phyloP scores from a whole-genome alignment of 139 green algal genomes.

The Chlorella sp. region DNA sequence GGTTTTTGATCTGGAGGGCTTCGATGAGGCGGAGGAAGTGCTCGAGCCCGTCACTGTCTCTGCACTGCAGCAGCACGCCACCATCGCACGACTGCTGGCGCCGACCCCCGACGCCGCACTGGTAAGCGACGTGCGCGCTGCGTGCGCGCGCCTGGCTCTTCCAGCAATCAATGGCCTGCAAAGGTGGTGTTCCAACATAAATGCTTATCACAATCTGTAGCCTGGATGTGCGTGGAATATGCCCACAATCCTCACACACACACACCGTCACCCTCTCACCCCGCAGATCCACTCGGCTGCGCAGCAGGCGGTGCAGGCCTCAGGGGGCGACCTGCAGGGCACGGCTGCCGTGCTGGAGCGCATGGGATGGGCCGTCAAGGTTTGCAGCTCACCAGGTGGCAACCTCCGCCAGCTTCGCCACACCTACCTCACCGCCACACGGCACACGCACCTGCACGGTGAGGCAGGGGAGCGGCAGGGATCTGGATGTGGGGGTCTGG shows the following conservation, averaged over 20 bases:
- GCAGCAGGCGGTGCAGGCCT: not conserved
- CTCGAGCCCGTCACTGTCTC: not conserved
- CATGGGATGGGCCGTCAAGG: slow-evolving; percentile 2
- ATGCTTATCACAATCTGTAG: too few species aligned
- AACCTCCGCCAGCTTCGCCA: slow-evolving; percentile 23
- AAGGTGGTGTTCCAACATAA: too few species aligned
- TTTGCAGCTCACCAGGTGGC: not conserved
- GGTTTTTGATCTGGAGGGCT: slow-evolving; percentile 18
- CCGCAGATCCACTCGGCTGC: slow-evolving; percentile 29
- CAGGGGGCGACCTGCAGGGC: not conserved
- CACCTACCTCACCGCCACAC: slow-evolving; percentile 16
- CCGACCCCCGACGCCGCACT: not conserved
- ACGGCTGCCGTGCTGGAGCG: not conserved
- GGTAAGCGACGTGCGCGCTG: not conserved
- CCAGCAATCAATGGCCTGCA: too few species aligned
- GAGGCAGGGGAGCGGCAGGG: not conserved
- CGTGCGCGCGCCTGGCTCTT: not conserved
- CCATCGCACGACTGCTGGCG: slow-evolving; percentile 1
- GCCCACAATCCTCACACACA: too few species aligned
- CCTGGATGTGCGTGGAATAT: too few species aligned
- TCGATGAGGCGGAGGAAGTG: not conserved
- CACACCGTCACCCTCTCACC: too few species aligned
- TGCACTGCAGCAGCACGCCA: not conserved
- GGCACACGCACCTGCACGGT: not conserved
- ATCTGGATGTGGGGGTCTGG: too few species aligned